These are phyloP conservation scores for Paratinospora sagittata DNA, from an alignment of 164 flowering plant genomes.

Conservation along the genomic window DNA sequence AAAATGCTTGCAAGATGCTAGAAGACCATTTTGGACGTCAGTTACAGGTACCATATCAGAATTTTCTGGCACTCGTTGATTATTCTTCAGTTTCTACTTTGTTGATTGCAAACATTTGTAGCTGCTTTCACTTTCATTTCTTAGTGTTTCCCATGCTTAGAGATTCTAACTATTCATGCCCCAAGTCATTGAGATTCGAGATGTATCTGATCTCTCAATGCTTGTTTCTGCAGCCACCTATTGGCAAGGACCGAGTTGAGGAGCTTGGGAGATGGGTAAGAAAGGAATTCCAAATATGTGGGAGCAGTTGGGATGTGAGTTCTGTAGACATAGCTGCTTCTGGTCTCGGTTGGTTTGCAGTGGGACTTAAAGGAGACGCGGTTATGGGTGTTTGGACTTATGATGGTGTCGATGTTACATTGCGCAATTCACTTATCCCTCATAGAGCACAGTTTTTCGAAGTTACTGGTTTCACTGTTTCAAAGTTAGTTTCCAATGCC, in stretches of 20 bases:
- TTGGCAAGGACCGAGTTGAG: conserved; percentile 56
- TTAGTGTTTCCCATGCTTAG: not conserved
- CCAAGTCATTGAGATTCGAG: not conserved
- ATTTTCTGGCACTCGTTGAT: not conserved
- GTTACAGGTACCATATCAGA: conserved; percentile 53
- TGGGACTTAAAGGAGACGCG: conserved; percentile 91
- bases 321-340: conserved; percentile 81
- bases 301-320: conserved; percentile 77
- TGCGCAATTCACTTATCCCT: conserved; percentile 67
- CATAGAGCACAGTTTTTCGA: conserved; percentile 53
- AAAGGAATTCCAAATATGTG: conserved; percentile 51
- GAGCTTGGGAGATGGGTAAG: conserved; percentile 83
- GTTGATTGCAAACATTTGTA: not conserved
- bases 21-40: conserved; percentile 83
- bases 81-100: not conserved
- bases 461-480: conserved; percentile 75
- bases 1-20: conserved; percentile 54
- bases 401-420: conserved; percentile 67
- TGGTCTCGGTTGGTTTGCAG: conserved; percentile 93
- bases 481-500: conserved; percentile 76
- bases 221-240: conserved; percentile 65
- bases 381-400: conserved; percentile 79
- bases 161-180: not conserved
- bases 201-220: not conserved
- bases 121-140: not conserved